Evolutionary conservation across 2,329 filamentous ascomycete genomes (phyloP).

Genomic region (Fusarium pininemorale): DNA sequence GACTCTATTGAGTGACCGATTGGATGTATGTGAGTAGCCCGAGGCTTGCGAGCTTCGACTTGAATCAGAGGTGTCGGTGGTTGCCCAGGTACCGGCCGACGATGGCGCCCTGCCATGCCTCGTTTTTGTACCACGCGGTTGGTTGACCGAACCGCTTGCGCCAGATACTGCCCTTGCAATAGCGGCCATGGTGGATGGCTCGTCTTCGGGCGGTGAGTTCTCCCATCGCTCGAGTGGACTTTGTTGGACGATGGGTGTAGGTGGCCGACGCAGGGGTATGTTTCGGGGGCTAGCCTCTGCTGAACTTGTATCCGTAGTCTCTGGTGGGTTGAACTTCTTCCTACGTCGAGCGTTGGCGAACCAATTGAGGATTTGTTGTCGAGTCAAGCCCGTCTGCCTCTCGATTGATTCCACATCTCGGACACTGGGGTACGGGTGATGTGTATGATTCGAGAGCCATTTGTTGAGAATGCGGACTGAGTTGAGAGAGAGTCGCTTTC

Average conservation of each 20-base stretch:
- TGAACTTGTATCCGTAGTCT: neutral
- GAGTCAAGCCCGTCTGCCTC: constrained; percentile 76
- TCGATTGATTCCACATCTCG: constrained; percentile 81
- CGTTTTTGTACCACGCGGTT: rapidly evolving
- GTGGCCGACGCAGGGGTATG: neutral
- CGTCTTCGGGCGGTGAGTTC: constrained; percentile 45
- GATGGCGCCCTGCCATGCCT: neutral
- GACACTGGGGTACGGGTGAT: constrained; percentile 85
- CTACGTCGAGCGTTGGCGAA: constrained; percentile 84
- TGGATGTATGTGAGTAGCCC: neutral
- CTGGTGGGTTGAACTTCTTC: constrained; percentile 61
- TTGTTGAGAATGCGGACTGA: constrained; percentile 30
- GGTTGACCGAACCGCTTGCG: neutral
- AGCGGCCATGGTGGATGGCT: constrained; percentile 43
- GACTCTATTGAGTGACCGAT: neutral
- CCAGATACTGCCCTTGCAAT: constrained; percentile 41
- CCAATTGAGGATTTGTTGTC: constrained; percentile 87
- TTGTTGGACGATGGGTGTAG: constrained; percentile 59
- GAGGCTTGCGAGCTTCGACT: constrained; percentile 1
- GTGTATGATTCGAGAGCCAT: constrained; percentile 78
- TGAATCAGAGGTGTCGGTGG: neutral
- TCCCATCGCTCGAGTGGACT: constrained; percentile 47
- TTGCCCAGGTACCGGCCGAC: constrained; percentile 25
- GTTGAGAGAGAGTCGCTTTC: constrained; percentile 23
- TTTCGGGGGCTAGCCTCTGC: neutral